Conservation (phyloP, 2,329 filamentous ascomycete species). For the Pyricularia sp. region DNA sequence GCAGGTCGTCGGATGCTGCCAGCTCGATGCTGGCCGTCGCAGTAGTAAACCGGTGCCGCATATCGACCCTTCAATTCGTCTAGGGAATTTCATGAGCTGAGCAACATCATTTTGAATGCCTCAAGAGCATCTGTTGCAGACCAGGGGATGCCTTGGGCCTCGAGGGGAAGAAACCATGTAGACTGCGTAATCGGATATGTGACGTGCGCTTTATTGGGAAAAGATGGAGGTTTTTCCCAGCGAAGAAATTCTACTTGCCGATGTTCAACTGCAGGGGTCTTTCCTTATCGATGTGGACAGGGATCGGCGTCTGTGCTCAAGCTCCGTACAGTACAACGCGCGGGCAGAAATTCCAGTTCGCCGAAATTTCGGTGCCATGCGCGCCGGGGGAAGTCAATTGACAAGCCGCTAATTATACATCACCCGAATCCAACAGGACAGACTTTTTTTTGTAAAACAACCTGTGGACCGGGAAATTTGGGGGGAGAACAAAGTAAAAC, state of each 20-base stretch:
- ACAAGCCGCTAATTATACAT: neutral
- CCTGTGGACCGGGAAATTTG: neutral
- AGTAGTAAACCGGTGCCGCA: conserved; percentile 38
- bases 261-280: neutral
- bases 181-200: neutral
- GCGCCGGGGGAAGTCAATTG: neutral
- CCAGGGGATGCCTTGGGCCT: neutral
- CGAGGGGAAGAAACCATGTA: neutral
- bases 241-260: neutral
- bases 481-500: neutral
- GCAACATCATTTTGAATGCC: conserved; percentile 28
- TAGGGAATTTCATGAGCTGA: conserved; percentile 47
- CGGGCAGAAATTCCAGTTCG: neutral
- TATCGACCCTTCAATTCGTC: conserved; percentile 47
- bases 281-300: neutral
- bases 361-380: neutral
- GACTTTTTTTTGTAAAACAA: neutral
- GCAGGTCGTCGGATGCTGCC: conserved; percentile 2
- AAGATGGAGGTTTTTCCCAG: neutral
- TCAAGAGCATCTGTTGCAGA: conserved; percentile 1
- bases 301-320: conserved; percentile 1
- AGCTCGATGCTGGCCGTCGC: conserved; percentile 26
- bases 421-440: neutral
- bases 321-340: neutral
- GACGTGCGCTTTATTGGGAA: neutral